Evolutionary conservation across 225 moss, liverwort and hornwort genomes (phyloP).

Genomic region (Asterella californica): DNA sequence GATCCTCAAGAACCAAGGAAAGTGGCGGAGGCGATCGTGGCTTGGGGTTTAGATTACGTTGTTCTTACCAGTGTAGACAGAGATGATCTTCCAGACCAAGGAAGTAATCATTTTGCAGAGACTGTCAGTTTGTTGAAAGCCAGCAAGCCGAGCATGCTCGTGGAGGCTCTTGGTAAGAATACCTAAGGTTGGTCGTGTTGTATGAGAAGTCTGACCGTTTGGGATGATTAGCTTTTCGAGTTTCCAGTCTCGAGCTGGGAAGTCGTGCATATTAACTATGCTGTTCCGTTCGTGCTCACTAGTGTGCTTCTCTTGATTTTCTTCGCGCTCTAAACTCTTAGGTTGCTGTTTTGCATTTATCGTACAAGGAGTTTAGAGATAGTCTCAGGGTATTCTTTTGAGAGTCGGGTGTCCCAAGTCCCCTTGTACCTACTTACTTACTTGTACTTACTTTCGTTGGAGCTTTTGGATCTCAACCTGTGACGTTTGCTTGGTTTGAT

Average conservation of each 20-base stretch:
- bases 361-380: too few species aligned
- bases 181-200: neutral
- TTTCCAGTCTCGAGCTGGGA: neutral
- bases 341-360: too few species aligned
- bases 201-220: neutral
- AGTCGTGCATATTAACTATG: neutral
- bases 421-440: neutral
- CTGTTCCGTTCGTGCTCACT: neutral
- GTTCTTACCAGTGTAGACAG: slow-evolving; percentile 98
- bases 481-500: slow-evolving; percentile 16
- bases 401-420: neutral
- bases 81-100: slow-evolving; percentile 91
- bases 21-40: slow-evolving; percentile 90
- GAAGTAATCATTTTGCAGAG: slow-evolving; percentile 94
- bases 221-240: neutral
- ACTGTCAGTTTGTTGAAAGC: slow-evolving; percentile 77
- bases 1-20: slow-evolving; percentile 83
- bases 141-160: slow-evolving; percentile 89
- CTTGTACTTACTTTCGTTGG: neutral
- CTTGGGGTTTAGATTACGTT: slow-evolving; percentile 94
- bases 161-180: slow-evolving; percentile 89
- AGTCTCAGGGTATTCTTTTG: too few species aligned
- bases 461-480: neutral
- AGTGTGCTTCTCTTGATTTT: neutral
- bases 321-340: neutral